Percentiles rank a stretch among this genome's conserved stretches.
phyloP scores from a whole-genome alignment of 2,329 filamentous ascomycete species.

The Alternaria gaisen region DNA sequence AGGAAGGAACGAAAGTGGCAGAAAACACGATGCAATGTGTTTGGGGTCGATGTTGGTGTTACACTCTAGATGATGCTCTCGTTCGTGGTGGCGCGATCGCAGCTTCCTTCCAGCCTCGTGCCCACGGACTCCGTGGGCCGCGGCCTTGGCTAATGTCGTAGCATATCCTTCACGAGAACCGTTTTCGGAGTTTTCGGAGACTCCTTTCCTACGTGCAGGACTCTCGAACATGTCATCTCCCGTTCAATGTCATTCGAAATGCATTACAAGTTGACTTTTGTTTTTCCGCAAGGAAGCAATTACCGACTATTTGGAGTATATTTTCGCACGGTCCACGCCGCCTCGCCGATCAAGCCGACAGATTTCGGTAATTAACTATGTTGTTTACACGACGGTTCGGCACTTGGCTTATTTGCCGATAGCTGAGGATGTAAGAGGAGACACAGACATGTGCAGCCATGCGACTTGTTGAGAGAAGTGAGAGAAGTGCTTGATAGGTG shows the following conservation, averaged over 20 bases:
- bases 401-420: not conserved
- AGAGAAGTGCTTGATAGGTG: not conserved
- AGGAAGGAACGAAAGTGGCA: not conserved
- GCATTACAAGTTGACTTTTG: not conserved
- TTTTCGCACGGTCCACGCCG: not conserved
- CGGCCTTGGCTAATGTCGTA: not conserved
- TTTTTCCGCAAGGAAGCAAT: not conserved
- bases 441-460: not conserved
- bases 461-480: not conserved
- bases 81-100: not conserved
- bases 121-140: not conserved
- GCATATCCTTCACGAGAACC: not conserved
- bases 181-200: not conserved
- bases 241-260: not conserved
- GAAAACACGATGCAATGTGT: not conserved
- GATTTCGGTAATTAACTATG: not conserved
- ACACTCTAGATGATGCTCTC: not conserved
- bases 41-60: not conserved
- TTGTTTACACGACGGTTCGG: not conserved
- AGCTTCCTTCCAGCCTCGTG: not conserved
- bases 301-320: not conserved
- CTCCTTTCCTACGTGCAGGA: not conserved
- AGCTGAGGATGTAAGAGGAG: not conserved
- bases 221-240: not conserved
- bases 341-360: not conserved